Evolutionary conservation across 257 asterid genomes (phyloP).

Genomic region (Solanum arcanum): DNA sequence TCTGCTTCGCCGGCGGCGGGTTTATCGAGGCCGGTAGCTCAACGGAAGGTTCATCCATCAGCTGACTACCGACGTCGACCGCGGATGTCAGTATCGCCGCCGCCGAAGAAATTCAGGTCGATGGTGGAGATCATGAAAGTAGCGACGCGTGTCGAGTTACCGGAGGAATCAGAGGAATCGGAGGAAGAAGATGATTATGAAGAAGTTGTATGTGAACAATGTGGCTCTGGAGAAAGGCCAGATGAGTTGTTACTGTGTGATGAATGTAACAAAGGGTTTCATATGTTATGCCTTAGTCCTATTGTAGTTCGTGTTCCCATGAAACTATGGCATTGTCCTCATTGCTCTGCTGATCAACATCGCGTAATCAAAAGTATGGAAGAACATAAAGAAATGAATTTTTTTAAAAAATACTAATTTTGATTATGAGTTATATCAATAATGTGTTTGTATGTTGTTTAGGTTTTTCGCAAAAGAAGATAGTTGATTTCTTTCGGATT

Average conservation of each 20-base stretch:
- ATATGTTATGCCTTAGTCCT: slow-evolving; percentile 69
- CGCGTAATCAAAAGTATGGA: slow-evolving; percentile 48
- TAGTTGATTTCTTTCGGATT: slow-evolving; percentile 59
- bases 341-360: slow-evolving; percentile 37
- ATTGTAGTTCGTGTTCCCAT: slow-evolving; percentile 61
- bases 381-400: background rate
- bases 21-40: slow-evolving; percentile 17
- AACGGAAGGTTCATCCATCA: slow-evolving; percentile 1
- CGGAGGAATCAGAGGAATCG: background rate
- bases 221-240: slow-evolving; percentile 58
- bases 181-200: slow-evolving; percentile 5
- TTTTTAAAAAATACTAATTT: background rate
- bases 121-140: slow-evolving; percentile 45
- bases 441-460: background rate
- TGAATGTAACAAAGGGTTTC: slow-evolving; percentile 59
- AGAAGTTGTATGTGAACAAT: slow-evolving; percentile 42
- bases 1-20: slow-evolving; percentile 9
- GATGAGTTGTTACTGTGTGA: slow-evolving; percentile 68
- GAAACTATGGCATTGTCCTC: slow-evolving; percentile 68
- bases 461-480: slow-evolving; percentile 74
- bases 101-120: slow-evolving; percentile 29
- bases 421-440: background rate
- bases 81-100: slow-evolving; percentile 1
- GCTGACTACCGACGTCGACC: background rate
- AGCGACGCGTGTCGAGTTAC: slow-evolving; percentile 32